Evolutionary conservation across 257 asterid species (phyloP).

Genomic region (Fraxinus quadrangulata): DNA sequence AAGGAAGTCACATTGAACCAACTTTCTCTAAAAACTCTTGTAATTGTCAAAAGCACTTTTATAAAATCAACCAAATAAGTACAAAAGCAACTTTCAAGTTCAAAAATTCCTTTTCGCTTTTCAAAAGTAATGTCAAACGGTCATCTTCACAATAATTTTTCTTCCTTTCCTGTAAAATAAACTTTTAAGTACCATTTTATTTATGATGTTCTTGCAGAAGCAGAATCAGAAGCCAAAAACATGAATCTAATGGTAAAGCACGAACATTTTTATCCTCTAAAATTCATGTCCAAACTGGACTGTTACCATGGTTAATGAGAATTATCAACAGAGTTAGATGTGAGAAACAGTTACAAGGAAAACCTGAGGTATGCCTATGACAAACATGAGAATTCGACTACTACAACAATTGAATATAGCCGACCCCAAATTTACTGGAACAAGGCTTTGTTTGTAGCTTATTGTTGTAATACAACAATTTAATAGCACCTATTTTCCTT

Average conservation of each 20-base stretch:
- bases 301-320: neutral
- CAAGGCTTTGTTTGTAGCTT: neutral
- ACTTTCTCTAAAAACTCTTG: no score
- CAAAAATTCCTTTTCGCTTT: no score
- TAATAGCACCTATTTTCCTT: slow-evolving; percentile 23
- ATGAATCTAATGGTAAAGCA: neutral
- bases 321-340: neutral
- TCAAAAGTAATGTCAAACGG: no score
- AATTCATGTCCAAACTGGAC: neutral
- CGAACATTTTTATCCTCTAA: neutral
- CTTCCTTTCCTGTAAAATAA: neutral
- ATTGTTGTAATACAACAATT: slow-evolving; percentile 17
- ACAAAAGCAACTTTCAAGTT: no score
- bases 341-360: slow-evolving; percentile 15
- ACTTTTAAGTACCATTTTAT: no score
- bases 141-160: no score
- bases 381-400: slow-evolving; percentile 11
- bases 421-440: slow-evolving; percentile 1
- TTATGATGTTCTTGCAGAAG: neutral
- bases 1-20: no score
- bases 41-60: no score
- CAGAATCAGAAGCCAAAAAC: neutral
- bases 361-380: slow-evolving; percentile 14
- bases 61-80: no score
- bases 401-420: slow-evolving; percentile 15